Base-by-base conservation (phyloP, 768 basidiomycete genomes). In the Mycena sanguinolenta region DNA sequence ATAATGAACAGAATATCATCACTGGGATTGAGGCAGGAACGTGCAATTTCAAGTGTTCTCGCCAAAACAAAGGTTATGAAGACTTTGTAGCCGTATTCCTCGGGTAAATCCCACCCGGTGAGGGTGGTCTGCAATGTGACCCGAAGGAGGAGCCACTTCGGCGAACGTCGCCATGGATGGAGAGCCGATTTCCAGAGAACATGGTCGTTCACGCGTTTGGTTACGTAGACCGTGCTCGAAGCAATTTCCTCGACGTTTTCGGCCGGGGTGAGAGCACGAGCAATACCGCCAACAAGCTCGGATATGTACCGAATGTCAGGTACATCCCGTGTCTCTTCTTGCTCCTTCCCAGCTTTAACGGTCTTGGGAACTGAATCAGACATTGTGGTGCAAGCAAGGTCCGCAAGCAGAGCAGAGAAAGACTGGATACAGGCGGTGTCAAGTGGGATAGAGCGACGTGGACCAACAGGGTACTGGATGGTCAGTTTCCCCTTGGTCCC, bases 91-190 rank as follows among this genome's bases (percentile, higher is more conserved):
- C 76, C 73, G 16, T 63, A 62, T 6, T 73, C 49, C 9, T 27
- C 46, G 5, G 30, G 54, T 8, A 72, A 63, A 21, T 36, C 27
- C 52, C 52, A 73, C 73, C 42, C 67, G 30, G 32, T 28, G 12
- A 82, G 74, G 0, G 82, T 79, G 0, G 80, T 84, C 72, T 87
- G 86, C 28, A 87, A 70, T 1, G 80, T 79, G 5, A 89, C 84
- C 10, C 87, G 84, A 38, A 87, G 75, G 16, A 86, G 73, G 5
- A 88, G 82, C 87, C 88, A 89, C 14, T 87, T 77, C 0, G 86
- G 77, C 8, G 86, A 86, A 27, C 88, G 80, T 30, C 89, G 77
- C 88, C 88, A 89, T 17, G 79, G 88, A 63, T 80, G 76, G 34
- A 71, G 59, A 2, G 83, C 77, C 25, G 78, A 65, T 5, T 79